Evolutionary conservation across 2,329 filamentous ascomycete genomes (phyloP), one percentile per base, ranked within the genome.

Genomic region (Cryphonectria naterciae): DNA sequence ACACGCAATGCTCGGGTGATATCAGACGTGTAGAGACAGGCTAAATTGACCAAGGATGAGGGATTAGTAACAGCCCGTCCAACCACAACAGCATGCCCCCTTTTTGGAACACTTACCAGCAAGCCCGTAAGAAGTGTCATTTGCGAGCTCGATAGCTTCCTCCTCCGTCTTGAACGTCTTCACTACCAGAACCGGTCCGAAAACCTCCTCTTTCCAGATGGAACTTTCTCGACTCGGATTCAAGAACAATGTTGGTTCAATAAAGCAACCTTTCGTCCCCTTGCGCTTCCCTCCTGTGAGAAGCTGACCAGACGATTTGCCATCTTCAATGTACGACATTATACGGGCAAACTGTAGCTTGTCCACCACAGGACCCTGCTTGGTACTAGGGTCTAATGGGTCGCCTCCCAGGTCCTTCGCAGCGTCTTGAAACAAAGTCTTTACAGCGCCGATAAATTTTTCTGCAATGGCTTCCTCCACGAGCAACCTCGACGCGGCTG

Each of bases 401-500:
- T 43, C 58, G 22, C n/a, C n/a, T 56, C 58, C 67, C 15, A 68
- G 52, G 8, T 64, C 28, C 41, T 46, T 37, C 25, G 39, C 67
- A 13, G 54, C 46, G 2, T 43, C 68, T 19, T 58, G 61, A 17
- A 65, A 69, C 8, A 52, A 32, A 13, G 43, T 32, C 28, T 69
- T 69, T 43, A 56, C 39, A 1, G 49, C 62, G 22, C 19, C 37
- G 11, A 69, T 64, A 15, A 69, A 65, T 15, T 37, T 56, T 2
- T 37, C 19, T 2, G 68, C 70, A 15, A 72, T 72, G 5, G 64
- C 56, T 19, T 72, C 70, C n/a, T 72, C 37, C n/a, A 72, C 68
- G 5, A 72, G 19, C 10, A 72, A 64, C n/a, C 70, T 67, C 0
- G 70, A 72, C 11, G 70, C 70, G 5, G 70, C 70, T 72, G 58